These are phyloP conservation scores for Penicillium dipodomyicola DNA, from an alignment of 495 filamentous ascomycete species.

Conservation along the genomic window DNA sequence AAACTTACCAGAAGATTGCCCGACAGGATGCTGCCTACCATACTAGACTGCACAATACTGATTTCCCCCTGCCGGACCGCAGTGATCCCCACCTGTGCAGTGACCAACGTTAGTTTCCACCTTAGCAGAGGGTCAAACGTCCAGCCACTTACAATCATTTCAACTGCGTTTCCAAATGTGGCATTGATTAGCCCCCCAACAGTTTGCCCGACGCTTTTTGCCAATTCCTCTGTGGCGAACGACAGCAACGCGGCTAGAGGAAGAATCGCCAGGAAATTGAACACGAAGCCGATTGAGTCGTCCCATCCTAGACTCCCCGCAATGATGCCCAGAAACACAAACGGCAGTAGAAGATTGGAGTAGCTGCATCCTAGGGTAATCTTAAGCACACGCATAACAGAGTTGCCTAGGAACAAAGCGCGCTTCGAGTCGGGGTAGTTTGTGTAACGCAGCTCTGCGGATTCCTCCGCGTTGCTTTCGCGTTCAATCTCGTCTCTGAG, in stretches of 20 bases:
- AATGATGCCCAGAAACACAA: constrained; percentile 24
- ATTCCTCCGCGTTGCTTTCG: neutral
- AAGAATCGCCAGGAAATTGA: constrained; percentile 32
- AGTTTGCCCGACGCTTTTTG: constrained; percentile 20
- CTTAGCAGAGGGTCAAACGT: neutral
- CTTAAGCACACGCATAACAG: constrained; percentile 3
- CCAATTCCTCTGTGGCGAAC: constrained; percentile 27
- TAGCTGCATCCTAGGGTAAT: constrained; percentile 14
- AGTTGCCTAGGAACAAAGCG: neutral
- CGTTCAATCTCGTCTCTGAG: neutral
- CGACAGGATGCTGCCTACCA: constrained; percentile 31
- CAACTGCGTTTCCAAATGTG: constrained; percentile 31
- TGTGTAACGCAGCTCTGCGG: neutral
- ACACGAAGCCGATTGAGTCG: constrained; percentile 21
- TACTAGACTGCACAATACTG: constrained; percentile 27
- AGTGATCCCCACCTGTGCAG: constrained; percentile 23
- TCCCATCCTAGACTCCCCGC: constrained; percentile 19
- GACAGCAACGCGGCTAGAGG: constrained; percentile 26
- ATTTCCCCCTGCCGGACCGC: constrained; percentile 25
- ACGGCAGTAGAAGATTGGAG: constrained; percentile 16
- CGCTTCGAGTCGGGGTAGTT: neutral
- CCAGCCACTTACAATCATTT: constrained; percentile 25
- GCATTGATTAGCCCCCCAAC: constrained; percentile 30
- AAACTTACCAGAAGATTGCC: constrained; percentile 25
- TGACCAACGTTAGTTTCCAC: neutral